Evolutionary conservation across 2,329 filamentous ascomycete species (phyloP).

Genomic region (Ascochyta pisi): DNA sequence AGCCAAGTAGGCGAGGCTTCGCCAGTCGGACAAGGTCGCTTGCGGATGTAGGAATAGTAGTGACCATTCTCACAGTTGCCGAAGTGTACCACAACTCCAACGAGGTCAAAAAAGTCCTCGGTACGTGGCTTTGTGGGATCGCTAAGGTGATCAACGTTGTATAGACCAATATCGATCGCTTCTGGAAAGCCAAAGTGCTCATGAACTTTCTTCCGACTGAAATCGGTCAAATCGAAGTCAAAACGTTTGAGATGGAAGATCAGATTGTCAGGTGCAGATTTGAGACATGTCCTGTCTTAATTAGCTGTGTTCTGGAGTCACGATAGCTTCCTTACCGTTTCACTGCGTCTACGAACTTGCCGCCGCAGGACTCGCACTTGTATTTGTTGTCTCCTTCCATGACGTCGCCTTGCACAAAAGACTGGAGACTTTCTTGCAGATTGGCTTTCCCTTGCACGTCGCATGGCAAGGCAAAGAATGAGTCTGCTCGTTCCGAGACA

Average conservation of each 20-base stretch:
- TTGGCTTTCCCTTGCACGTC: conserved; percentile 91
- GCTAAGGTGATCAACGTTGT: conserved; percentile 84
- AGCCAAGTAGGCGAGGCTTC: conserved; percentile 69
- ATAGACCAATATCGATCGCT: conserved; percentile 84
- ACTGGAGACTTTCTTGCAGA: conserved; percentile 85
- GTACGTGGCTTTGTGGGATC: conserved; percentile 62
- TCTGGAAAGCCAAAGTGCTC: conserved; percentile 89
- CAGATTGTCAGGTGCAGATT: conserved; percentile 89
- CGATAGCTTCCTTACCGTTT: conserved; percentile 66
- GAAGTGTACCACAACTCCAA: conserved; percentile 92
- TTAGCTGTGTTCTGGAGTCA: conserved; percentile 19
- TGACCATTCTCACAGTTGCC: conserved; percentile 94
- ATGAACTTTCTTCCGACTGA: conserved; percentile 91
- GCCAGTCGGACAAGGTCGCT: conserved; percentile 66
- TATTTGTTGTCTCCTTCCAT: conserved; percentile 99
- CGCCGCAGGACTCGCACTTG: conserved; percentile 89
- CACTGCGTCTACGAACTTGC: conserved; percentile 84
- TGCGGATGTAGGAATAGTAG: conserved; percentile 94
- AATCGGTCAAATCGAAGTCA: conserved; percentile 77
- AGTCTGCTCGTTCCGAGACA: conserved; percentile 87
- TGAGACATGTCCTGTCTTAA: conserved; percentile 75
- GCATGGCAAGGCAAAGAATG: conserved; percentile 93
- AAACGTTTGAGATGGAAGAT: conserved; percentile 95
- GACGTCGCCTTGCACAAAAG: conserved; percentile 95
- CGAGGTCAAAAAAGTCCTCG: conserved; percentile 86